Percentiles rank a stretch among this genome's conserved stretches.
phyloP scores from a whole-genome alignment of 495 filamentous ascomycete genomes.

The Aspergillus nidulans region DNA sequence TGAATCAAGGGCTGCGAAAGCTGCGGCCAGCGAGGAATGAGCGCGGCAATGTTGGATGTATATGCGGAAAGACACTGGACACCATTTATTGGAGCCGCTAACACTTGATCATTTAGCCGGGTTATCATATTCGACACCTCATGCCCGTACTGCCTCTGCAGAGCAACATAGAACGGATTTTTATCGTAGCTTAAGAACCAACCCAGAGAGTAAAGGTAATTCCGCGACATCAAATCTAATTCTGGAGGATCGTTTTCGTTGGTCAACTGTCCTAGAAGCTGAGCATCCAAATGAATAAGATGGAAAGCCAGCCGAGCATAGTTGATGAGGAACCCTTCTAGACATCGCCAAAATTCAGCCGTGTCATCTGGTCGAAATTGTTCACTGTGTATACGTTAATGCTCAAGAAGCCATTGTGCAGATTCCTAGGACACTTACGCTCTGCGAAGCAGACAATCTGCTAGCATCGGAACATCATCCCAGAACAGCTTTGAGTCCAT shows the following conservation, averaged over 20 bases:
- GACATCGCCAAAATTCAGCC: constrained; percentile 18
- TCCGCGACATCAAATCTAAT: constrained; percentile 24
- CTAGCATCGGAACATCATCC: constrained; percentile 44
- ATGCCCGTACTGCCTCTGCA: constrained; percentile 22
- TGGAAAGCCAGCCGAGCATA: constrained; percentile 34
- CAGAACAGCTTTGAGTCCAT: constrained; percentile 47
- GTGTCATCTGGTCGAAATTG: constrained; percentile 29
- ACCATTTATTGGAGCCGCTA: constrained; percentile 22
- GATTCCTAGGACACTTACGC: constrained; percentile 24
- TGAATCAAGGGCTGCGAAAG: constrained; percentile 20
- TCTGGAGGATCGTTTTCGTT: constrained; percentile 24
- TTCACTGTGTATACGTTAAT: constrained; percentile 20
- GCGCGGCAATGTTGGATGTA: constrained; percentile 19
- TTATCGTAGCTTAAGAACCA: constrained; percentile 27
- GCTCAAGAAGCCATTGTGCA: neutral
- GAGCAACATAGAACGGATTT: constrained; percentile 30
- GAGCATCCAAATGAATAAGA: constrained; percentile 32
- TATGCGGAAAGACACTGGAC: constrained; percentile 23
- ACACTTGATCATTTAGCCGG: constrained; percentile 27
- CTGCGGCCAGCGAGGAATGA: constrained; percentile 24
- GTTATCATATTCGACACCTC: constrained; percentile 23
- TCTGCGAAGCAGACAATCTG: constrained; percentile 43
- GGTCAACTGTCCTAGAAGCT: constrained; percentile 19
- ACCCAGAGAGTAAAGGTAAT: constrained; percentile 27
- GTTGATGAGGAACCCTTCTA: constrained; percentile 36